These are phyloP conservation scores for Eimeria zaria DNA, from an alignment of 169 alveolate genomes.

Conservation along the genomic window DNA sequence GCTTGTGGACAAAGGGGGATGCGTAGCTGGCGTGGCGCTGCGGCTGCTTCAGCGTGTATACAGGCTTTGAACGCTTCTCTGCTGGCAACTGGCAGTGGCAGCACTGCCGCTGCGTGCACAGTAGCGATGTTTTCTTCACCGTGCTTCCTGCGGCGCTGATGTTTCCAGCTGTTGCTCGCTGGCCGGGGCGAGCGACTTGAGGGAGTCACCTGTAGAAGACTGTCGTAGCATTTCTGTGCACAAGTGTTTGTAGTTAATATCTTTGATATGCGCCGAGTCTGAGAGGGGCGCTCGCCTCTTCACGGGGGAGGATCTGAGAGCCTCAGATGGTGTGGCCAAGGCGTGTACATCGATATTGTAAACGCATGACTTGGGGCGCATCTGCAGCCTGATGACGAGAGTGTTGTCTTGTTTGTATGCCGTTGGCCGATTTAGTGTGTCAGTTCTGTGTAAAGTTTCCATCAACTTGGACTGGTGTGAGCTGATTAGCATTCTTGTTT, in stretches of 20 bases:
- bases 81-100: conserved; percentile 10
- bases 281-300: neutral
- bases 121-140: neutral
- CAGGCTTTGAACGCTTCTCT: neutral
- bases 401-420: neutral
- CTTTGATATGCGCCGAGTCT: neutral
- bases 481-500: neutral
- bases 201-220: neutral
- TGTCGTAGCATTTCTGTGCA: neutral
- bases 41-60: conserved; percentile 46
- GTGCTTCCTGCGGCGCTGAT: neutral
- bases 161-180: neutral
- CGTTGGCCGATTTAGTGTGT: neutral
- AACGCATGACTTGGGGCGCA: neutral
- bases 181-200: neutral
- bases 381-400: neutral
- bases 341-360: neutral
- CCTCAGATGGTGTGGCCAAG: neutral
- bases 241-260: neutral
- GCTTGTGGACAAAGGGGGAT: conserved; percentile 56
- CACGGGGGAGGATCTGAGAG: neutral
- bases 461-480: neutral
- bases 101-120: neutral
- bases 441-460: neutral
- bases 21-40: conserved; percentile 57